A percentile compares a stretch with the other conserved stretches of the same genome.
Evolutionary conservation across 768 basidiomycete genomes (phyloP).

Genomic region (Leccinum disarticulatum): DNA sequence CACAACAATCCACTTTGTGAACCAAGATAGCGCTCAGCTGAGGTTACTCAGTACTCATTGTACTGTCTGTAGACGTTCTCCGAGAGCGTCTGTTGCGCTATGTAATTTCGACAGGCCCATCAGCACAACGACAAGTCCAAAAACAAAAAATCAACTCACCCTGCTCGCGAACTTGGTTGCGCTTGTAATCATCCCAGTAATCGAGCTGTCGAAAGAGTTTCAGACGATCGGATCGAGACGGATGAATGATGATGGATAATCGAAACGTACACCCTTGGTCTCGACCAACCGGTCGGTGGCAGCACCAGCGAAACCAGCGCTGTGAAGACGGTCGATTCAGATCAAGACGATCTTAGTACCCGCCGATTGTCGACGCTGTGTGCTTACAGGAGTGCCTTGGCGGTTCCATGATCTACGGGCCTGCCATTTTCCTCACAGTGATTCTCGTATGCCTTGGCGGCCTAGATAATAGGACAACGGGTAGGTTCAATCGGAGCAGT

Average conservation of each 20-base stretch:
- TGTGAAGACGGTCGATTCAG: slow-evolving; percentile 4
- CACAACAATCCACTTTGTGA: neutral
- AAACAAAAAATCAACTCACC: neutral
- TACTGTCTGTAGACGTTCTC: neutral
- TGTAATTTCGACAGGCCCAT: neutral
- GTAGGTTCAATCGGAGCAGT: neutral
- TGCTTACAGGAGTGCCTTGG: slow-evolving; percentile 23
- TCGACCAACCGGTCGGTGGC: slow-evolving; percentile 8
- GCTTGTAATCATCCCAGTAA: neutral
- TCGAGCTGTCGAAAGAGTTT: neutral
- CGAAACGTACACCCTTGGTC: slow-evolving; percentile 22
- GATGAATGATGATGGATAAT: neutral
- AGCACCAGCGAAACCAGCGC: slow-evolving; percentile 12
- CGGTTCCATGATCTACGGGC: slow-evolving; percentile 19
- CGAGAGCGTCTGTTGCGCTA: neutral
- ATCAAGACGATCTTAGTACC: neutral
- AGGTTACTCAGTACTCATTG: neutral
- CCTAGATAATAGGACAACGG: slow-evolving; percentile 5
- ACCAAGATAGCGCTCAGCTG: neutral
- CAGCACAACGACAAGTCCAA: neutral
- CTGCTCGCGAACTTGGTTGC: neutral
- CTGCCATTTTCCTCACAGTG: slow-evolving; percentile 12
- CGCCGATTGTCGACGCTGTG: neutral
- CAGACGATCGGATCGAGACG: neutral
- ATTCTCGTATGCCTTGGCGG: slow-evolving; percentile 18